Evolutionary conservation across 805 yeast genomes (phyloP).

Genomic region (Blastobotrys terrestris): DNA sequence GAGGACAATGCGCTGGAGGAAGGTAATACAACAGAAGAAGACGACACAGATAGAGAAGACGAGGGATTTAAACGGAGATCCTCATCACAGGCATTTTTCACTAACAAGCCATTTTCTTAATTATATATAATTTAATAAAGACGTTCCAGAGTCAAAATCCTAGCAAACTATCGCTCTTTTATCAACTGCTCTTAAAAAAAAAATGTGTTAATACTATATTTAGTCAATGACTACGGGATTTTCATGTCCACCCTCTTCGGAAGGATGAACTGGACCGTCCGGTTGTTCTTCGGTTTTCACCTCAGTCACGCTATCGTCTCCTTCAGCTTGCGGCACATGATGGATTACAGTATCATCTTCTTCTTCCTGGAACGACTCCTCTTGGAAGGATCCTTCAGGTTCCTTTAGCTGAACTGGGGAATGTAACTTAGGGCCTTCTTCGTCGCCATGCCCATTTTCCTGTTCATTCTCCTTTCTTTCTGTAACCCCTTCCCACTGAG

Average conservation of each 20-base stretch:
- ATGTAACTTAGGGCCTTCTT: not conserved
- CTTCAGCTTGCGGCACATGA: conserved; percentile 1
- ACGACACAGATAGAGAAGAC: conserved; percentile 13
- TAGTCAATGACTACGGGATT: conserved; percentile 11
- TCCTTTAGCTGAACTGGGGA: conserved; percentile 6
- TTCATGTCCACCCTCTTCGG: not conserved
- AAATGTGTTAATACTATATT: no score
- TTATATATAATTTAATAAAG: not conserved
- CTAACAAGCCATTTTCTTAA: not conserved
- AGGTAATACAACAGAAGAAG: conserved; percentile 7
- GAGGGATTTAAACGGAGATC: not conserved
- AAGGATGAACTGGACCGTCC: not conserved
- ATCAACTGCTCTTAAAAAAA: no score
- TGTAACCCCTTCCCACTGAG: not conserved
- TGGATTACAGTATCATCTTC: not conserved
- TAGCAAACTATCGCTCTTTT: conserved; percentile 2
- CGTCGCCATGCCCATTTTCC: not conserved
- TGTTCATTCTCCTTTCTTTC: not conserved
- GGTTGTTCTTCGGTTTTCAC: not conserved
- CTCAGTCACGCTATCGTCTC: not conserved
- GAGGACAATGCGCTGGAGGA: conserved; percentile 12
- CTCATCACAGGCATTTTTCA: conserved; percentile 1
- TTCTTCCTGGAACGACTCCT: conserved; percentile 3
- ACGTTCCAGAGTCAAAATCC: not conserved
- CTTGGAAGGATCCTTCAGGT: conserved; percentile 1